phyloP scores from a whole-genome alignment of 2,329 filamentous ascomycete species.

The Aspergillus glaucus region DNA sequence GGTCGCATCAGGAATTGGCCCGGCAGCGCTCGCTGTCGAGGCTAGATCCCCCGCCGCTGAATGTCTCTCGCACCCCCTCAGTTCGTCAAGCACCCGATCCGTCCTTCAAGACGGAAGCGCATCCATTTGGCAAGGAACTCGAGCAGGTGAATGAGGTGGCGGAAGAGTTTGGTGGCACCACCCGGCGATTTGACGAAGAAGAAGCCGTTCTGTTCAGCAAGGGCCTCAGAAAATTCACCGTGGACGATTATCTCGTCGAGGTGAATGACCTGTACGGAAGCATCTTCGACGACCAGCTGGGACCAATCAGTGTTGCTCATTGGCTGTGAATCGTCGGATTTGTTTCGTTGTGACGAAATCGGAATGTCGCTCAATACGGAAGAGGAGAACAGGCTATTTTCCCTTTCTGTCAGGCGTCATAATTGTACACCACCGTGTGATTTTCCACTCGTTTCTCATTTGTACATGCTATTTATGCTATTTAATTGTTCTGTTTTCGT shows the following conservation, averaged over 20 bases:
- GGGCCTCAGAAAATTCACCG: constrained; percentile 67
- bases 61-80: constrained; percentile 29
- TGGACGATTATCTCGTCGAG: constrained; percentile 77
- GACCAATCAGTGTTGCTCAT: constrained; percentile 25
- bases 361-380: not conserved
- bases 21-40: constrained; percentile 61
- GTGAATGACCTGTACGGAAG: constrained; percentile 63
- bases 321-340: constrained; percentile 33
- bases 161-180: constrained; percentile 70
- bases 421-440: constrained; percentile 22
- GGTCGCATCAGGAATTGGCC: constrained; percentile 69
- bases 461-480: constrained; percentile 14
- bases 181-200: constrained; percentile 62
- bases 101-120: constrained; percentile 34
- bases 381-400: constrained; percentile 18
- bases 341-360: not conserved
- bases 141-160: constrained; percentile 88
- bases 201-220: constrained; percentile 61
- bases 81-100: constrained; percentile 28
- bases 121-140: constrained; percentile 85
- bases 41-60: constrained; percentile 36
- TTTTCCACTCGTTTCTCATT: constrained; percentile 6
- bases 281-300: constrained; percentile 49
- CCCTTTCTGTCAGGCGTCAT: constrained; percentile 6
- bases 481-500: constrained; percentile 3